Conservation (phyloP, 1,284 basidiomycete species). For the Sporisorium reilianum region DNA sequence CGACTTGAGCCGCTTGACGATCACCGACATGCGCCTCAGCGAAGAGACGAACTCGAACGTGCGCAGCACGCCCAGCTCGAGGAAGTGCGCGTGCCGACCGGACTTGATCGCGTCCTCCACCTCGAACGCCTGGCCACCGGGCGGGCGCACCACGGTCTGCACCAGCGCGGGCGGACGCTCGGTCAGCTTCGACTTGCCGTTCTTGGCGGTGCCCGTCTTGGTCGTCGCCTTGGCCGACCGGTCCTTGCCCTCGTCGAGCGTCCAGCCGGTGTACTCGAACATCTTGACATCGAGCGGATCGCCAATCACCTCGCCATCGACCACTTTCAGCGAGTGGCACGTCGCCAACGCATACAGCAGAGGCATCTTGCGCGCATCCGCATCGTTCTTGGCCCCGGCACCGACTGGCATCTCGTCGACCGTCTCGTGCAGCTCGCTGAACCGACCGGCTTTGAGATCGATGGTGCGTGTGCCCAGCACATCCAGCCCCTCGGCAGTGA, state of each 20-base stretch:
- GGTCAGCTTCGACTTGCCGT: slow-evolving; percentile 70
- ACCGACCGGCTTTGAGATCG: slow-evolving; percentile 73
- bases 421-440: slow-evolving; percentile 90
- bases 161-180: slow-evolving; percentile 89
- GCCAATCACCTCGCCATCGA: slow-evolving; percentile 88
- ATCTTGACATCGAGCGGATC: slow-evolving; percentile 91
- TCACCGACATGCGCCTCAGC: slow-evolving; percentile 94
- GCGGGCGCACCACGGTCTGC: slow-evolving; percentile 95
- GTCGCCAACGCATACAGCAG: slow-evolving; percentile 94
- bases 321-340: slow-evolving; percentile 93
- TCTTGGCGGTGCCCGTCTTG: slow-evolving; percentile 62
- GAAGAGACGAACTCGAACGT: slow-evolving; percentile 97
- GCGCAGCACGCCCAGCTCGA: slow-evolving; percentile 91
- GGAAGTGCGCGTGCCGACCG: slow-evolving; percentile 89
- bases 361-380: slow-evolving; percentile 77
- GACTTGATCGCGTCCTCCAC: slow-evolving; percentile 89
- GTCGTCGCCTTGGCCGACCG: slow-evolving; percentile 55
- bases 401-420: slow-evolving; percentile 83
- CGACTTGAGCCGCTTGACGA: slow-evolving; percentile 94
- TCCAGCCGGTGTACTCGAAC: slow-evolving; percentile 96
- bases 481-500: slow-evolving; percentile 97
- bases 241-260: slow-evolving; percentile 82
- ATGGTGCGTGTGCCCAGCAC: slow-evolving; percentile 76
- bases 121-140: slow-evolving; percentile 87
- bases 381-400: slow-evolving; percentile 67